phyloP scores from a whole-genome alignment of 495 filamentous ascomycete genomes.

The Trichoderma reesei region DNA sequence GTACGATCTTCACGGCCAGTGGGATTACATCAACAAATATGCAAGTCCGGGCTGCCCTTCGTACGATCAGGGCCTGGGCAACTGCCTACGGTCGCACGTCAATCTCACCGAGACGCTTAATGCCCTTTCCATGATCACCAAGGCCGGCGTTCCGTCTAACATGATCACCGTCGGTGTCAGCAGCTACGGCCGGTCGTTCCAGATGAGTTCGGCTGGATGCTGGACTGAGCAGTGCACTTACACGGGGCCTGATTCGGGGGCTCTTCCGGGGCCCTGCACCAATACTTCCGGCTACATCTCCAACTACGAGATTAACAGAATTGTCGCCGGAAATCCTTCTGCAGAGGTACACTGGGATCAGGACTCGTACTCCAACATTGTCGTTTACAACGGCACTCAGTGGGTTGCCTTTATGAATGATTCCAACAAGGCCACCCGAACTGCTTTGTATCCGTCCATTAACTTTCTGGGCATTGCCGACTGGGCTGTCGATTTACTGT shows the following conservation, averaged over 20 bases:
- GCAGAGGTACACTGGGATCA: constrained; percentile 13
- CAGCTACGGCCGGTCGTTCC: constrained; percentile 32
- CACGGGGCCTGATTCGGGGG: constrained; percentile 14
- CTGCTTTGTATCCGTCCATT: constrained; percentile 15
- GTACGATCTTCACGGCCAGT: constrained; percentile 23
- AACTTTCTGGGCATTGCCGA: constrained; percentile 28
- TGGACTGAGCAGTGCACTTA: constrained; percentile 17
- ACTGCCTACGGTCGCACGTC: constrained; percentile 33
- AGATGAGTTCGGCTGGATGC: constrained; percentile 23
- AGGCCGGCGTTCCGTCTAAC: constrained; percentile 33
- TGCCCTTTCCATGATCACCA: constrained; percentile 39
- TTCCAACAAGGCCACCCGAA: constrained; percentile 18
- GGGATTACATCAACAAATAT: constrained; percentile 14
- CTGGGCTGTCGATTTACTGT: constrained; percentile 34
- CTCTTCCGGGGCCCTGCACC: constrained; percentile 29
- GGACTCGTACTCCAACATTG: constrained; percentile 24
- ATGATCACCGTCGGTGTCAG: constrained; percentile 31
- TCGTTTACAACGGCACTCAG: constrained; percentile 31
- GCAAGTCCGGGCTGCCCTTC: constrained; percentile 21
- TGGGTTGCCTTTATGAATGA: constrained; percentile 36
- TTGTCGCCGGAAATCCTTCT: constrained; percentile 15
- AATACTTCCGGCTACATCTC: constrained; percentile 25
- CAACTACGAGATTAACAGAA: constrained; percentile 25
- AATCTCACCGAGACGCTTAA: constrained; percentile 35
- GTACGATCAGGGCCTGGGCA: constrained; percentile 15